Base-by-base conservation (phyloP, 345 rosid genomes). In the Xanthoceras sorbifolium region DNA sequence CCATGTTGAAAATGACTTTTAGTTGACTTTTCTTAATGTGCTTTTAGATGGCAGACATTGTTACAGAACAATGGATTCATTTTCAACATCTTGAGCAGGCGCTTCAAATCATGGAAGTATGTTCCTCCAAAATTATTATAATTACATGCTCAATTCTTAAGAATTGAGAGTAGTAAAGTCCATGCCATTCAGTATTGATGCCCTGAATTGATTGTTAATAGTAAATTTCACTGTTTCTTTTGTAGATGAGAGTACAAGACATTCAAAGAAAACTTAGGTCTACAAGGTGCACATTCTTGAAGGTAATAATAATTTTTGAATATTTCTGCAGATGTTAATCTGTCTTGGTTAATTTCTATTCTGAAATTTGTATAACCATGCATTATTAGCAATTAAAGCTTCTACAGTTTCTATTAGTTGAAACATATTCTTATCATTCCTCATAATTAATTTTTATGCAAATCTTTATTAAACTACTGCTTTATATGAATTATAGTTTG, bases 61-160 rank as follows among this genome's bases (percentile, higher is more conserved):
- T 91, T 63, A 77, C 88, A 23, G 92, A 90, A 59, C 89, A 74
- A 74, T 91, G 97, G 97, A 87, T 88, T 82, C 93, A 87, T 81
- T 78, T 91, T 77, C 93, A 87, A 76, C 91, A 85, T 67, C 84
- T 90, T 72, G 91, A 88, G 87, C 97, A 90, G 82, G 93, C 93
- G 40, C 82, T 85, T 78, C 86, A 82, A n/a, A 74, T 84, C 64
- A 71, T 81, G 31, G 48, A 87, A 76, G 89, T 87, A 80, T 50
- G 22, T 9, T 46, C 28, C 67, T 23, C 34, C 60, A 0, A 55
- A 42, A 34, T 67, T 62, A 77, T 64, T 61, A 77, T 38, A 25
- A 38, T 28, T 32, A 26, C 74, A 48, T 48, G 29, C 52, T 73
- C n/a, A 25, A 20, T 69, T 50, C 44, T 36, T 46, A 28, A 44